Base-by-base conservation (phyloP, 306 rosid genomes). In the Glycine tomentella region DNA sequence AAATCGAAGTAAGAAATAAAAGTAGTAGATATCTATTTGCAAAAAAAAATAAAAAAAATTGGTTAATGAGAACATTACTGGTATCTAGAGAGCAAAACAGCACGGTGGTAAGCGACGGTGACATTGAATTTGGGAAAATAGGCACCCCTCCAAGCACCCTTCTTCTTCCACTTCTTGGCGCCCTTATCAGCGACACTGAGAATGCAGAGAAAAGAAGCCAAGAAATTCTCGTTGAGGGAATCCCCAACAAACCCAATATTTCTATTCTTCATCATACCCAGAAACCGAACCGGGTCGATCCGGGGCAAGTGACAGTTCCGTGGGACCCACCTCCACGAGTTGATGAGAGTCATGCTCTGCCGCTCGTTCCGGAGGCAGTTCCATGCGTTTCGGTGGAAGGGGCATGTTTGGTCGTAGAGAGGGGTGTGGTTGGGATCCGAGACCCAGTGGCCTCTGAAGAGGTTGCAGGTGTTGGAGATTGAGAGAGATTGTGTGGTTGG, bases 371-470 rank as follows among this genome's bases (percentile, higher is more conserved):
- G 87, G 73, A 93, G 70, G 84, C 99, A 95, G 63, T 95, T 93
- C 97, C 97, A 95, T 8, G 98, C 88, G 84, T 90, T 95, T 20
- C 98, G 85, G 80, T 95, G 98, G 81, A 95, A 95, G 6, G 95
- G 92, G 80, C 97, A 92, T 2, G 89, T 87, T 14, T 88, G 88
- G 45, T 95, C 97, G 86, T 95, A 92, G 65, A 86, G 81, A 74
- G 97, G 97, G 78, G 2, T 31, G 55, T 50, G 91, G 72, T 68
- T 74, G n/a, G 92, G 92, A 83, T 95, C 97, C 6, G 72, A 67
- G 66, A 74, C 86, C 97, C 97, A 92, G 2, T 33, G 75, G 3
- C 98, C 97, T 9, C 42, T 77, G 81, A 78, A 89, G 84, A 89
- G 82, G 76, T 92, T 81, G 77, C 97, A 92, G 44, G 44, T 5